These are phyloP conservation scores for Craterostigma plantagineum DNA, from an alignment of 257 asterid genomes.

Conservation along the genomic window DNA sequence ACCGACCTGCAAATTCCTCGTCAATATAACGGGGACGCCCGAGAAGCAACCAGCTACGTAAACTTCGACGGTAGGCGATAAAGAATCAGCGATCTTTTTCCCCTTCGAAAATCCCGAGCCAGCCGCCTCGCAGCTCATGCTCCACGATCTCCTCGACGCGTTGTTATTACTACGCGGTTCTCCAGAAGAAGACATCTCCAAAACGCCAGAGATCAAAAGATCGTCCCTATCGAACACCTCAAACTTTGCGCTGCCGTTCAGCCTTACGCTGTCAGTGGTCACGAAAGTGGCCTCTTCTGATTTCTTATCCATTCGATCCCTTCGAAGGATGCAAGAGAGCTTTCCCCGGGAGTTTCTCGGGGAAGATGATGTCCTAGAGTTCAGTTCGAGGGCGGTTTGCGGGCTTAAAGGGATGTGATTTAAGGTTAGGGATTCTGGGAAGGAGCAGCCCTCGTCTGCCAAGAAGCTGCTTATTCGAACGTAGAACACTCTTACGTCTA, in stretches of 20 bases:
- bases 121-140: conserved; percentile 48
- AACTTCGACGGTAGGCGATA: conserved; percentile 29
- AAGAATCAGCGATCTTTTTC: conserved; percentile 15
- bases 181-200: conserved; percentile 36
- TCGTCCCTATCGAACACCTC: conserved; percentile 51
- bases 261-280: conserved; percentile 51
- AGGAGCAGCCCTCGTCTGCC: conserved; percentile 8
- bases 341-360: conserved; percentile 25
- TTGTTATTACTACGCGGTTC: conserved; percentile 20
- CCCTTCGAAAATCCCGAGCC: conserved; percentile 57
- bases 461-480: conserved; percentile 35
- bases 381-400: conserved; percentile 17
- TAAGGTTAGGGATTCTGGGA: conserved; percentile 46
- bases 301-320: conserved; percentile 67
- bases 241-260: conserved; percentile 50
- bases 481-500: conserved; percentile 42
- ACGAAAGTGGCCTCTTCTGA: conserved; percentile 86
- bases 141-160: conserved; percentile 29
- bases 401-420: conserved; percentile 50
- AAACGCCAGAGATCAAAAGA: conserved; percentile 45
- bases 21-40: conserved; percentile 63
- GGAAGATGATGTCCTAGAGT: conserved; percentile 35
- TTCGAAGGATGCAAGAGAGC: conserved; percentile 46
- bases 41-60: conserved; percentile 69
- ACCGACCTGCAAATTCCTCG: conserved; percentile 39